These are phyloP conservation scores for Peniophora sp. DNA, from an alignment of 1,284 basidiomycete genomes.

Conservation along the genomic window DNA sequence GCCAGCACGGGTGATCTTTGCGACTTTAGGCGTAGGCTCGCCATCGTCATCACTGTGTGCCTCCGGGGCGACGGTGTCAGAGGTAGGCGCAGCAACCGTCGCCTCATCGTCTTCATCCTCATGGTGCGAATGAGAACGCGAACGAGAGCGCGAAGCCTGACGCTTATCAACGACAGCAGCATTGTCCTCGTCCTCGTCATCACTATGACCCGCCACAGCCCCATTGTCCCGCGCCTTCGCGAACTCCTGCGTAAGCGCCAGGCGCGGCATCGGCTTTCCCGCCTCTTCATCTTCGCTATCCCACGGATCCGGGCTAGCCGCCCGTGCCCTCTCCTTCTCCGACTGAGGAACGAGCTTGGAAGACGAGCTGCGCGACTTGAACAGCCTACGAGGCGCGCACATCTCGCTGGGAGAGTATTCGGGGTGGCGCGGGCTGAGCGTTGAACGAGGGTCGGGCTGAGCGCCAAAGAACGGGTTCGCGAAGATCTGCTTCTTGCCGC, in stretches of 20 bases:
- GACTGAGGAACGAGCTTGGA: too few species aligned
- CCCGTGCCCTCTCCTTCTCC: not conserved
- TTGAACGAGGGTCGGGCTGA: slow-evolving; percentile 32
- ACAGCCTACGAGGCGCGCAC: slow-evolving; percentile 41
- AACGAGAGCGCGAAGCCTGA: not conserved
- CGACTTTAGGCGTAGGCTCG: not conserved
- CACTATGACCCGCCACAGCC: not conserved
- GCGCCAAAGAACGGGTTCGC: slow-evolving; percentile 43
- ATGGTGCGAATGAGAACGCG: not conserved
- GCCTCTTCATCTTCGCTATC: not conserved
- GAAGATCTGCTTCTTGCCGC: slow-evolving; percentile 40
- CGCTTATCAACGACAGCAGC: not conserved
- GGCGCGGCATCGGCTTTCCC: slow-evolving; percentile 1
- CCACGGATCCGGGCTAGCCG: slow-evolving; percentile 5
- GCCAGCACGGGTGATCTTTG: not conserved
- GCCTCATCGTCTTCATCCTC: not conserved
- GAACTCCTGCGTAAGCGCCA: not conserved
- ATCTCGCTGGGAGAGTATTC: slow-evolving; percentile 41
- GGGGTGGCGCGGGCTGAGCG: slow-evolving; percentile 39
- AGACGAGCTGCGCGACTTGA: slow-evolving; percentile 23
- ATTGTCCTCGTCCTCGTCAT: too few species aligned
- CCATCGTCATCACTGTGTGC: not conserved
- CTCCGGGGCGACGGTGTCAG: not conserved
- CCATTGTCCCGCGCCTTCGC: not conserved
- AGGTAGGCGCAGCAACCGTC: not conserved